Evolutionary conservation across 2,329 filamentous ascomycete genomes (phyloP).

Genomic region (Fusarium devonianum): DNA sequence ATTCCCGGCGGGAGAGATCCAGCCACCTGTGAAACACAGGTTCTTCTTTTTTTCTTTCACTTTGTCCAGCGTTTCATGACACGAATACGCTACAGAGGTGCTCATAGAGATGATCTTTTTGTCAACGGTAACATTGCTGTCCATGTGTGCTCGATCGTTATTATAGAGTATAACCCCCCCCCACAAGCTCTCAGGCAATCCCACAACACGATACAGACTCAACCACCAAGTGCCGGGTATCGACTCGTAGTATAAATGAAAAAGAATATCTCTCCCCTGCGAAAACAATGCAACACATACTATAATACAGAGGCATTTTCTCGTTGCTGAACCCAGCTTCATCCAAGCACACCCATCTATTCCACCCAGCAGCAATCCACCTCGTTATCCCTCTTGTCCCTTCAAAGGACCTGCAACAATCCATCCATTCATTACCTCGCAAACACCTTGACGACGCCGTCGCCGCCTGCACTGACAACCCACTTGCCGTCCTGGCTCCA

Average conservation of each 20-base stretch:
- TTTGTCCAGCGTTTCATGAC: background rate
- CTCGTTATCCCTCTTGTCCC: no score
- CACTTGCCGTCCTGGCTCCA: slow-evolving; percentile 96
- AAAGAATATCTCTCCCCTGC: slow-evolving; percentile 23
- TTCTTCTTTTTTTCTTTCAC: background rate
- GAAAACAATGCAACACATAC: slow-evolving; percentile 22
- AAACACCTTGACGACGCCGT: slow-evolving; percentile 95
- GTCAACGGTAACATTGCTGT: no score
- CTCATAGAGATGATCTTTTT: no score
- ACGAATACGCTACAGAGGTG: background rate
- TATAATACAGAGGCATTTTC: slow-evolving; percentile 26
- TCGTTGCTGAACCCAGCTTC: slow-evolving; percentile 22
- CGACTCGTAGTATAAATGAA: slow-evolving; percentile 44
- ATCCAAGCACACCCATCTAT: slow-evolving; percentile 21
- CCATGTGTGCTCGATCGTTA: no score
- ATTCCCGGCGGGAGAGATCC: no score
- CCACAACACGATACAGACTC: slow-evolving; percentile 8
- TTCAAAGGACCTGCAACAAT: no score
- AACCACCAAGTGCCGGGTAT: slow-evolving; percentile 45
- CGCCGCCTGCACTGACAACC: slow-evolving; percentile 93
- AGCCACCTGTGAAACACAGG: slow-evolving; percentile 23
- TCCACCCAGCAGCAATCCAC: slow-evolving; percentile 27
- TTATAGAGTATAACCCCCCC: slow-evolving; percentile 18
- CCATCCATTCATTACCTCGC: slow-evolving; percentile 51
- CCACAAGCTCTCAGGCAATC: background rate